These are phyloP conservation scores for Inonotus hispidus DNA, from an alignment of 1,284 basidiomycete species.

Conservation along the genomic window DNA sequence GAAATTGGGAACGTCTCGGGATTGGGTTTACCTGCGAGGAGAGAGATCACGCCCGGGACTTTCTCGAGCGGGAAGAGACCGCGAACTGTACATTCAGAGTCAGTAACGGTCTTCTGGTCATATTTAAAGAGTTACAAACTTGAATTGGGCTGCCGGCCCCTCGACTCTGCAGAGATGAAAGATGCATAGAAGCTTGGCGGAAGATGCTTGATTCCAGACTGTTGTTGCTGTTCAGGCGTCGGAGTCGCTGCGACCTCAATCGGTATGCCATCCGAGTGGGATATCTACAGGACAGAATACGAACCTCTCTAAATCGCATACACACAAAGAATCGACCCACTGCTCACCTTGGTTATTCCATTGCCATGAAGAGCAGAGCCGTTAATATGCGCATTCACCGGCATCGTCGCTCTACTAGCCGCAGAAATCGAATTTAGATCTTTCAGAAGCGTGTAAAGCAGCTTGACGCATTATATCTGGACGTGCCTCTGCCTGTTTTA, in stretches of 20 bases:
- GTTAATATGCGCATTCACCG: neutral
- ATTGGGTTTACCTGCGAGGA: constrained; percentile 88
- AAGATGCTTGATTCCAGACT: constrained; percentile 33
- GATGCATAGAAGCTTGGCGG: constrained; percentile 45
- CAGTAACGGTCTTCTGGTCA: neutral
- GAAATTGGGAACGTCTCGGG: constrained; percentile 87
- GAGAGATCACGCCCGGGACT: constrained; percentile 76
- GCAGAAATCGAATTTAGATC: neutral
- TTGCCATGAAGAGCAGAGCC: constrained; percentile 1
- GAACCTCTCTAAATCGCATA: neutral
- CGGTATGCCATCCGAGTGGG: constrained; percentile 16
- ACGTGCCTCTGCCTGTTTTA: neutral
- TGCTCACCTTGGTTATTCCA: neutral
- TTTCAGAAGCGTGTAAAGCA: neutral
- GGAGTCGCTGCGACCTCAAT: neutral
- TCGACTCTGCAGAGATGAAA: constrained; percentile 57
- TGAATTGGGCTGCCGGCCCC: constrained; percentile 51
- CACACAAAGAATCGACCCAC: neutral
- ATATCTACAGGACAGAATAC: neutral
- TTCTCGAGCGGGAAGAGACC: constrained; percentile 72
- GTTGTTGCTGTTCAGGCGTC: neutral
- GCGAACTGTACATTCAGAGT: constrained; percentile 35
- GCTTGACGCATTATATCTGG: neutral
- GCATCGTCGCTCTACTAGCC: neutral
- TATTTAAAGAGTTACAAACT: constrained; percentile 37